Conservation (phyloP, 345 rosid species). For the Brassica napus region Da-Ae NC_063452.1:1319501-1320000, state of each 20-base stretch:
- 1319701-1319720: neutral
- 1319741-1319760: neutral
- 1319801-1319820: neutral
- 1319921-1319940: neutral
- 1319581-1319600: neutral
- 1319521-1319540: neutral
- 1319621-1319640: neutral
- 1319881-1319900: neutral
- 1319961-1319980: slow-evolving; percentile 1
- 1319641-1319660: neutral
- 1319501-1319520: neutral
- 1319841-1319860: neutral
- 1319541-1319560: neutral
- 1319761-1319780: neutral
- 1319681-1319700: neutral
- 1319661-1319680: neutral
- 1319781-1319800: neutral
- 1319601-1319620: neutral
- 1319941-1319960: neutral
- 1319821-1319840: neutral
- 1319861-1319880: neutral
- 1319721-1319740: neutral
- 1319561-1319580: neutral
- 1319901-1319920: neutral
- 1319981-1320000: slow-evolving; percentile 28